These are phyloP conservation scores for Chloroidium sp. DNA, from an alignment of 163 green algal genomes.

Conservation along the genomic window DNA sequence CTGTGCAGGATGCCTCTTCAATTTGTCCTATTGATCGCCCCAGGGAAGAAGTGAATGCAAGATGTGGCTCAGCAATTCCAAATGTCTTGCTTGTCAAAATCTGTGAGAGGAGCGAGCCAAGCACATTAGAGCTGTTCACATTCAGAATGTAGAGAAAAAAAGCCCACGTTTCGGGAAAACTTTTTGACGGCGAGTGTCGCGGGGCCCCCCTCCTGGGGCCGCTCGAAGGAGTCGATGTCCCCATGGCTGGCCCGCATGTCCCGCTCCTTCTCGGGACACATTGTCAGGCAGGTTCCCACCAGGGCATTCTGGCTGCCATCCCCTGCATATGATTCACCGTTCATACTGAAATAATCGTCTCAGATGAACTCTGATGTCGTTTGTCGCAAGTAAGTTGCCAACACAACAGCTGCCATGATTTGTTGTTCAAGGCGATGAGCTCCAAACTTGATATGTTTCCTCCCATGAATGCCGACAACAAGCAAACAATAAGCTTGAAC, in stretches of 20 bases:
- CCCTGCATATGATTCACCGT: no score
- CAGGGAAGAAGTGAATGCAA: not conserved
- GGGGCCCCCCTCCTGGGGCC: conserved; percentile 22
- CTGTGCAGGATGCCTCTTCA: no score
- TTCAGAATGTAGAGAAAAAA: conserved; percentile 53
- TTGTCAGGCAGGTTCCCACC: conserved; percentile 45
- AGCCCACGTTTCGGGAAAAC: not conserved
- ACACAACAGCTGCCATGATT: no score
- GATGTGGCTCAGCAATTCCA: not conserved
- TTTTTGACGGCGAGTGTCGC: conserved; percentile 5
- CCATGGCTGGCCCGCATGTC: conserved; percentile 24
- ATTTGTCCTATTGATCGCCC: conserved; percentile 1
- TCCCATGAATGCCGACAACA: no score
- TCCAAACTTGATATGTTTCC: no score
- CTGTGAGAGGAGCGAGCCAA: conserved; percentile 4
- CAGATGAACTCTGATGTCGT: no score
- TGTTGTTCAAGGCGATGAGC: no score
- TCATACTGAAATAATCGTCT: no score
- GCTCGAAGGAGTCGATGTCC: conserved; percentile 52
- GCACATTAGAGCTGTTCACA: conserved; percentile 14
- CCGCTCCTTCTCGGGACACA: conserved; percentile 46
- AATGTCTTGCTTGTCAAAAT: not conserved
- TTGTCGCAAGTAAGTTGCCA: no score
- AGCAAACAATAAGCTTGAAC: no score
- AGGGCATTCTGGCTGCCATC: no score